Evolutionary conservation across 306 rosid species (phyloP).

Genomic region (Urtica urens): DNA sequence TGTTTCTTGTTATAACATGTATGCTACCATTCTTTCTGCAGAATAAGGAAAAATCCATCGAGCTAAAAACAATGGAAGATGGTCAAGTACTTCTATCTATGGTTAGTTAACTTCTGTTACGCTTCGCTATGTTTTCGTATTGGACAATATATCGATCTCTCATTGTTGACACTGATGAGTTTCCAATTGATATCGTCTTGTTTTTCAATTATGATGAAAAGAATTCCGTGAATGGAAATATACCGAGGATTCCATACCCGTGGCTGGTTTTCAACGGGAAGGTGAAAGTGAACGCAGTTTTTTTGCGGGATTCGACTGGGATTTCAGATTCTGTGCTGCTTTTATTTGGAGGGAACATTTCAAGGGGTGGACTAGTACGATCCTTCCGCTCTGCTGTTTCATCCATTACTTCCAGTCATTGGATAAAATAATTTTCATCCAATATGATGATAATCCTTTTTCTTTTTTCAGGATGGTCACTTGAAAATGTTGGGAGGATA

Average conservation of each 20-base stretch:
- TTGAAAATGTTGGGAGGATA: slow-evolving; percentile 49
- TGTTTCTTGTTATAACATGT: not conserved
- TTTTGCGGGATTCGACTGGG: slow-evolving; percentile 88
- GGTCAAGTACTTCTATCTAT: slow-evolving; percentile 55
- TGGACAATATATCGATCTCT: no score
- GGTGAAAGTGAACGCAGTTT: slow-evolving; percentile 88
- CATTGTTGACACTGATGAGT: slow-evolving; percentile 5
- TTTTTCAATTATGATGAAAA: slow-evolving; percentile 15
- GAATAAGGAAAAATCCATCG: slow-evolving; percentile 79
- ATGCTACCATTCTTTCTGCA: slow-evolving; percentile 25
- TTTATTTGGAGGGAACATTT: slow-evolving; percentile 72
- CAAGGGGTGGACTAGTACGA: slow-evolving; percentile 35
- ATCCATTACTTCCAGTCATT: slow-evolving; percentile 4
- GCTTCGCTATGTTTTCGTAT: not conserved
- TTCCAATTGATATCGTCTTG: slow-evolving; percentile 16
- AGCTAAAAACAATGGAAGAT: slow-evolving; percentile 87
- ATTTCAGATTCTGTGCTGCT: slow-evolving; percentile 75
- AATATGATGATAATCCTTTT: not conserved
- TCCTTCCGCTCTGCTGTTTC: not conserved
- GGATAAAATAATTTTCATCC: not conserved
- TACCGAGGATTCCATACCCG: slow-evolving; percentile 76
- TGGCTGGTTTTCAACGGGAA: slow-evolving; percentile 96
- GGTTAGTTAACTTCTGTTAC: slow-evolving; percentile 17
- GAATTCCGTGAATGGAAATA: slow-evolving; percentile 77
- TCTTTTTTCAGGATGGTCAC: slow-evolving; percentile 44